A percentile compares a stretch with the other conserved stretches of the same genome.
These are phyloP conservation scores for Sarocladium brachiariae DNA, from an alignment of 2,329 filamentous ascomycete species.

Conservation along the genomic window DNA sequence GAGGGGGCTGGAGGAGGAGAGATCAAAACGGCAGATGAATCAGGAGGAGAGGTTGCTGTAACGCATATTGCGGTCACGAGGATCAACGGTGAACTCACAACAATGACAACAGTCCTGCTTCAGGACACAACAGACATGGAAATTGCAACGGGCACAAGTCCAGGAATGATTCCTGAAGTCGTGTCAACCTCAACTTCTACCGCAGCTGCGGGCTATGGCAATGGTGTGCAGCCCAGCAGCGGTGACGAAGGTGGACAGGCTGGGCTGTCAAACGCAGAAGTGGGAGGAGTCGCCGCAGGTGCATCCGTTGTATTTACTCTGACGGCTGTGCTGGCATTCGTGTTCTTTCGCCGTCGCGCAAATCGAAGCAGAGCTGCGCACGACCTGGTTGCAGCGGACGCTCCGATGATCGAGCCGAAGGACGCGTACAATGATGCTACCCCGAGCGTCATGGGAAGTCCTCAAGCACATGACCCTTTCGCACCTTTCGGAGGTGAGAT, in stretches of 20 bases:
- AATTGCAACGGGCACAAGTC: not conserved
- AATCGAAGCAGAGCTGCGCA: not conserved
- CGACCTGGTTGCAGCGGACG: not conserved
- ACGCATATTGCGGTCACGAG: not conserved
- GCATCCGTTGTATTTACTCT: not conserved
- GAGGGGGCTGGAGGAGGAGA: not conserved
- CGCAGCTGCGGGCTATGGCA: too few relatives aligned
- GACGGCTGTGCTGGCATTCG: not conserved
- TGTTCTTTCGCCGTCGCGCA: not conserved
- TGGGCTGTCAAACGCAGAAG: not conserved
- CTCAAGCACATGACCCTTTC: slow-evolving; percentile 28
- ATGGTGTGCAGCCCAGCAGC: too few relatives aligned
- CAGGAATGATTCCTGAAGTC: too few relatives aligned
- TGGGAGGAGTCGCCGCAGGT: not conserved
- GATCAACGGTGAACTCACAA: not conserved
- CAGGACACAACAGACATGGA: not conserved
- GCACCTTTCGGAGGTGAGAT: slow-evolving; percentile 39
- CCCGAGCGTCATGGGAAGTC: not conserved
- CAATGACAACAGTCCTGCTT: not conserved
- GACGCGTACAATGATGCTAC: too few relatives aligned
- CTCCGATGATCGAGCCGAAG: not conserved
- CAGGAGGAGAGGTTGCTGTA: not conserved
- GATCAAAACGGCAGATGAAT: not conserved
- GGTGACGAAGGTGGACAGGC: not conserved
- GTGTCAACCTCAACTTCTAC: too few relatives aligned